Evolutionary conservation across 495 filamentous ascomycete genomes (phyloP), one percentile per base, ranked within the genome.

Genomic region (Aspergillus diversus): DNA sequence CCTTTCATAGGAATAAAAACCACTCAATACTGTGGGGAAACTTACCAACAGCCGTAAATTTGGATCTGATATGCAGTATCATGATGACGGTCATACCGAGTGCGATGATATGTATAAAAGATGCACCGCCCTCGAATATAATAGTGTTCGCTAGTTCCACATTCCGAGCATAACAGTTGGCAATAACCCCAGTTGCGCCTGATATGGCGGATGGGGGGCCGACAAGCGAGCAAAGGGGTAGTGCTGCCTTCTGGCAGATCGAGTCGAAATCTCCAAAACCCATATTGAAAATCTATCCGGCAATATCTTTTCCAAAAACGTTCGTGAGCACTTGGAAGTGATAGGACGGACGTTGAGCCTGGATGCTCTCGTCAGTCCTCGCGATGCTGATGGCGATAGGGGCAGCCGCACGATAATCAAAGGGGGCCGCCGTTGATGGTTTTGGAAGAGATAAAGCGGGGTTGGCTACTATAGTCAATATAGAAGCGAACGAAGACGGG

Each of bases 21-120:
- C 17, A 12, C 7, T 17, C 34, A 21, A 52, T 39, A 6, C 17
- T 27, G 15, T 49, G 51, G 52, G 27, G 48, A 63, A 59, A 88
- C 93, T 67, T 83, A 97, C 94, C 95, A 71, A 99, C 94, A 68
- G 95, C 95, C 13, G 95, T 99, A 74, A 99, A 99, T 75, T 99
- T 99, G 61, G 90, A 92, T 68, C 95, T 84, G 63, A 99, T 91
- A 72, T 99, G 95, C 59, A 99, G 74, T 47, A 98, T 91, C 95
- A 99, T 99, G 69, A 96, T 90, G 7, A 91, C 89, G 7, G 92
- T 95, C 94, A 98, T 98, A 63, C 83, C 81, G 48, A 99, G 79
- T 5, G 96, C 92, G 55, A 92, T 82, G 65, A 99, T 97, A 74
- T 99, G 94, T 77, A 94, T 88, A 72, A 95, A 95, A 55, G 89